Evolutionary conservation across 2,329 filamentous ascomycete genomes (phyloP).

Genomic region (Capronia epimyces): DNA sequence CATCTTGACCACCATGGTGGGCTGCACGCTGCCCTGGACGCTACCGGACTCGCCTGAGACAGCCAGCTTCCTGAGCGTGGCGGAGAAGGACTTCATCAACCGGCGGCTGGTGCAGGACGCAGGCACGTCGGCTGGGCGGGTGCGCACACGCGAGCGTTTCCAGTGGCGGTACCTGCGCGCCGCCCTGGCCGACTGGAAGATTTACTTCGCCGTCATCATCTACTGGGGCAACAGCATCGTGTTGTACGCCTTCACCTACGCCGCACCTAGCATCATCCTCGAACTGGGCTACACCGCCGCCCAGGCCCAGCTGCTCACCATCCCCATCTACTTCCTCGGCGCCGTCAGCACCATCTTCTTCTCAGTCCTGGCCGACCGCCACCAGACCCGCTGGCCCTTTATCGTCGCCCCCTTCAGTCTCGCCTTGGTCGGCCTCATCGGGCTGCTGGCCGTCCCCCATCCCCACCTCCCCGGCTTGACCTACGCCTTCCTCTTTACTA

Average conservation of each 20-base stretch:
- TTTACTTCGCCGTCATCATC: conserved; percentile 20
- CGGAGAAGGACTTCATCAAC: conserved; percentile 38
- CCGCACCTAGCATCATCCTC: conserved; percentile 21
- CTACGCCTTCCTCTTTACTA: conserved; percentile 30
- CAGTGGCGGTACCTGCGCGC: conserved; percentile 11
- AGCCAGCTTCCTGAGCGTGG: conserved; percentile 38
- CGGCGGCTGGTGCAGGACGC: conserved; percentile 33
- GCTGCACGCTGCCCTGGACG: conserved; percentile 37
- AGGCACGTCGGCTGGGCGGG: conserved; percentile 15
- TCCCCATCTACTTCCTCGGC: conserved; percentile 35
- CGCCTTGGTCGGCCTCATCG: conserved; percentile 32
- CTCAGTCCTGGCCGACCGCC: conserved; percentile 30
- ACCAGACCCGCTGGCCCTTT: conserved; percentile 34
- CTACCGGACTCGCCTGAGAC: conserved; percentile 44
- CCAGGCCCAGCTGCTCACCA: conserved; percentile 27
- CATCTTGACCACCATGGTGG: conserved; percentile 41
- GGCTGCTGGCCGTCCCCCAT: conserved; percentile 30
- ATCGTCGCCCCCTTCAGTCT: conserved; percentile 33
- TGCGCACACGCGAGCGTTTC: conserved; percentile 27
- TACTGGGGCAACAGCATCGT: conserved; percentile 22
- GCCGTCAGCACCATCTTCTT: conserved; percentile 29
- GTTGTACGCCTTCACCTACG: conserved; percentile 20
- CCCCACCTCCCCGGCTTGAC: conserved; percentile 22
- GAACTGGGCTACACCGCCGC: conserved; percentile 27
- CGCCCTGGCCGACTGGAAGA: conserved; percentile 23